Evolutionary conservation across 208 protist species (phyloP).

Genomic region (Leptomonas seymouri): DNA sequence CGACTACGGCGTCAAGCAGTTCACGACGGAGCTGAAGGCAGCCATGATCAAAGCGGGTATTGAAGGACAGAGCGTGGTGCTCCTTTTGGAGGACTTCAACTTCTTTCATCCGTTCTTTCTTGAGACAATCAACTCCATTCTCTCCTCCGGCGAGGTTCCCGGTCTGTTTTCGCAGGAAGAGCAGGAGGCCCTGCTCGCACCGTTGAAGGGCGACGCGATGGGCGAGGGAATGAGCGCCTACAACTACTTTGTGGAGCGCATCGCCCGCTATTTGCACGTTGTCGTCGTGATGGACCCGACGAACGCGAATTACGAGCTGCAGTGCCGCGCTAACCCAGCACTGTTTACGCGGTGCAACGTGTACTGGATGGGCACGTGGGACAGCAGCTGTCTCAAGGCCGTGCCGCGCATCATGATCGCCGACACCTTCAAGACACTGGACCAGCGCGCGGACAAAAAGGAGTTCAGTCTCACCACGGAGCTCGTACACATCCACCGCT

Average conservation of each 20-base stretch:
- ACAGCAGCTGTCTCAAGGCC: constrained; percentile 84
- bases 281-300: constrained; percentile 95
- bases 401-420: constrained; percentile 89
- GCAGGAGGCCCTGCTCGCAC: constrained; percentile 93
- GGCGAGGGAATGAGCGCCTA: constrained; percentile 88
- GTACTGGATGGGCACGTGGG: constrained; percentile 97
- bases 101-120: constrained; percentile 91
- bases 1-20: constrained; percentile 94
- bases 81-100: constrained; percentile 97
- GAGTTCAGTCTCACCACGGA: constrained; percentile 89
- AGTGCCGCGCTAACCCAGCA: constrained; percentile 96
- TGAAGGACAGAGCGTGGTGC: constrained; percentile 84
- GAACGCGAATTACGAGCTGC: constrained; percentile 90
- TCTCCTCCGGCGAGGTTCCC: constrained; percentile 96
- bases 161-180: constrained; percentile 97
- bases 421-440: constrained; percentile 80
- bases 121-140: constrained; percentile 96
- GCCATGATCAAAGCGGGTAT: constrained; percentile 92
- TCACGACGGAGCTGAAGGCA: constrained; percentile 94
- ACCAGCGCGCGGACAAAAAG: constrained; percentile 76
- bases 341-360: constrained; percentile 97
- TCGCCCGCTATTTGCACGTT: constrained; percentile 94
- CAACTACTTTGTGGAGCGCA: constrained; percentile 92
- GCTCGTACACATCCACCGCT: constrained; percentile 87
- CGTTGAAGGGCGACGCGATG: constrained; percentile 91